Base-by-base conservation (phyloP, 2,329 filamentous ascomycete species). In the Myotisia sp. region DNA sequence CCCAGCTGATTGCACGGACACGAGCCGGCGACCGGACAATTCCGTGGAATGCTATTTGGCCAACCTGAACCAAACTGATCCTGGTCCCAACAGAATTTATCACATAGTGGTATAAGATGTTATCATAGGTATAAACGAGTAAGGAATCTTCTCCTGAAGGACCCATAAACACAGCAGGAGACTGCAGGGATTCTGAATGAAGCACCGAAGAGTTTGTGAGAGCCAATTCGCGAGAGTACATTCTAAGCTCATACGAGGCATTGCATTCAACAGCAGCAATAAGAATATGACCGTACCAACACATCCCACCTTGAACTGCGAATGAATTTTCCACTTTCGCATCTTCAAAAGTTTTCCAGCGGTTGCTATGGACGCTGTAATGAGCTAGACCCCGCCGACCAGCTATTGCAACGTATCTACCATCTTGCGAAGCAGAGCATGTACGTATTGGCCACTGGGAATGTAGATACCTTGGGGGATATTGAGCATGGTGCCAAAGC, bases 41-140 rank as follows among this genome's bases (percentile, higher is more conserved):
- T 29, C 90, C 90, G 54, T 98, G 82, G 47, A 98, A 90, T 8
- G 84, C 87, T 49, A 98, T 98, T 54, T 95, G 90, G 6, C 92
- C 90, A n/a, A 95, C 86, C 52, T 92, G 85, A 5, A 92, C 72
- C 19, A 95, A 68, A 27, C 76, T 77, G 21, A 92, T 71, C 14
- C 76, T 76, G n/a, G 71, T 67, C 14, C 74, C 68, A 0, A 75
- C 70, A 0, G 81, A 76, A 42, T 67, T 71, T 43, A 98, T 87
- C 40, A 98, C 76, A 54, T 85, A 98, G 54, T 98, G 90, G 51
- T 94, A 90, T 10, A 98, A 68, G 7, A 92, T 70, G 54, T 98
- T 98, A 52, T 95, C 87, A 53, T 93, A 86, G 0, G 90, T 98
- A 55, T 98, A 98, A 7, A 94, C 87, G 20, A 98, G 70, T 18